Evolutionary conservation across 495 filamentous ascomycete genomes (phyloP).

Genomic region (Tuber microsphaerosporum): DNA sequence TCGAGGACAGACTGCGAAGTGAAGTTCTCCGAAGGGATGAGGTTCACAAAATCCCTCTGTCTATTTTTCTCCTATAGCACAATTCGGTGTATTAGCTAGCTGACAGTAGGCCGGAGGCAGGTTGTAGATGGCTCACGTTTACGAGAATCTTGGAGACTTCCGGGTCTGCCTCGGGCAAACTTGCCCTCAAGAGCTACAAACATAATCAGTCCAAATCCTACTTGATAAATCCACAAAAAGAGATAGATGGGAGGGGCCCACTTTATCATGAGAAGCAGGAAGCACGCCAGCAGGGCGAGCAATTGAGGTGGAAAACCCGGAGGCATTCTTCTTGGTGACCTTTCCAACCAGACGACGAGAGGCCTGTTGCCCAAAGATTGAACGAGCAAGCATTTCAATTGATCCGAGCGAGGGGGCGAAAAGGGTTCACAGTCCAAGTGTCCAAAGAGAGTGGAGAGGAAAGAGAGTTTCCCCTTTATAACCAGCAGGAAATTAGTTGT

Average conservation of each 20-base stretch:
- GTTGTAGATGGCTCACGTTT: constrained; percentile 53
- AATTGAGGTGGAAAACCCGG: constrained; percentile 44
- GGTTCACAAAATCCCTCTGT: constrained; percentile 96
- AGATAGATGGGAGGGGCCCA: neutral
- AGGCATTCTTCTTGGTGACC: constrained; percentile 44
- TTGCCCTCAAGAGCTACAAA: constrained; percentile 65
- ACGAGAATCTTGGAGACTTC: constrained; percentile 78
- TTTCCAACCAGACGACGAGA: constrained; percentile 25
- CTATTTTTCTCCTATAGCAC: constrained; percentile 73
- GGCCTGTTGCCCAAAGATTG: constrained; percentile 26
- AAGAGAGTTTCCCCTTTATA: neutral
- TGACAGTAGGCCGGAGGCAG: neutral
- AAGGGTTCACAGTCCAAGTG: neutral
- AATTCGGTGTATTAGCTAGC: constrained; percentile 1
- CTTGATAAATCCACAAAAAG: constrained; percentile 16
- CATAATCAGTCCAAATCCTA: constrained; percentile 2
- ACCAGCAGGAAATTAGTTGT: neutral
- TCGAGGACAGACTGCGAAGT: constrained; percentile 95
- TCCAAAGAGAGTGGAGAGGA: neutral
- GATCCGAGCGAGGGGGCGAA: neutral
- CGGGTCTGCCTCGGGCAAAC: constrained; percentile 79
- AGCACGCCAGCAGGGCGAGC: constrained; percentile 30
- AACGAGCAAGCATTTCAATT: constrained; percentile 29
- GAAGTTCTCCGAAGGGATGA: constrained; percentile 98
- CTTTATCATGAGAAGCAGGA: constrained; percentile 27